These are phyloP conservation scores for Myxozyma vanderwaltii DNA, from an alignment of 805 yeast genomes.

Conservation along the genomic window DNA sequence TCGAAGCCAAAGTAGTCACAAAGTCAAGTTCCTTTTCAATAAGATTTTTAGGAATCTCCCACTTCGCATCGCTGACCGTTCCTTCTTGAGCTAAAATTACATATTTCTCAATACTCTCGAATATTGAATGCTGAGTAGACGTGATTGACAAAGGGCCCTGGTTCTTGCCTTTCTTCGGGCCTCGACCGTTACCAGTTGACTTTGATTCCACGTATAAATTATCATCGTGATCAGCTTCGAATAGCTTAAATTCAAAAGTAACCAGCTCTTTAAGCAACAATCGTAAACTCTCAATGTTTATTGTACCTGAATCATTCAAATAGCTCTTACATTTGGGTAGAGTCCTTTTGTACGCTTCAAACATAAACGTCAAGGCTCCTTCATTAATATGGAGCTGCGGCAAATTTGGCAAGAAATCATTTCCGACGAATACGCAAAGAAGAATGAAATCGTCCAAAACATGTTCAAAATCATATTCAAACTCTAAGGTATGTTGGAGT, in stretches of 20 bases:
- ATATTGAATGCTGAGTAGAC: conserved; percentile 65
- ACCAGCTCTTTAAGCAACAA: conserved; percentile 76
- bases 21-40: conserved; percentile 21
- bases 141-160: neutral
- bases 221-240: conserved; percentile 64
- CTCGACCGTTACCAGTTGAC: neutral
- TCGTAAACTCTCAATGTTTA: conserved; percentile 71
- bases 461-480: conserved; percentile 80
- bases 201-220: conserved; percentile 13
- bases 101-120: conserved; percentile 38
- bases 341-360: conserved; percentile 84
- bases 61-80: neutral
- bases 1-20: conserved; percentile 16
- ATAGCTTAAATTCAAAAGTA: conserved; percentile 79
- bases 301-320: conserved; percentile 77
- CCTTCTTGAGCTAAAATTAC: conserved; percentile 9
- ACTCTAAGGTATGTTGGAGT: conserved; percentile 61
- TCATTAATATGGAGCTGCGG: conserved; percentile 92
- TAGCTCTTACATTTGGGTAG: conserved; percentile 77
- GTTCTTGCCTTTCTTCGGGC: conserved; percentile 1
- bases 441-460: conserved; percentile 89
- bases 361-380: conserved; percentile 92
- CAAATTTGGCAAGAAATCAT: conserved; percentile 94
- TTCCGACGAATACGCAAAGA: conserved; percentile 92
- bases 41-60: conserved; percentile 15